Evolutionary conservation across 2,329 filamentous ascomycete genomes (phyloP).

Genomic region (Meredithiella fracta): DNA sequence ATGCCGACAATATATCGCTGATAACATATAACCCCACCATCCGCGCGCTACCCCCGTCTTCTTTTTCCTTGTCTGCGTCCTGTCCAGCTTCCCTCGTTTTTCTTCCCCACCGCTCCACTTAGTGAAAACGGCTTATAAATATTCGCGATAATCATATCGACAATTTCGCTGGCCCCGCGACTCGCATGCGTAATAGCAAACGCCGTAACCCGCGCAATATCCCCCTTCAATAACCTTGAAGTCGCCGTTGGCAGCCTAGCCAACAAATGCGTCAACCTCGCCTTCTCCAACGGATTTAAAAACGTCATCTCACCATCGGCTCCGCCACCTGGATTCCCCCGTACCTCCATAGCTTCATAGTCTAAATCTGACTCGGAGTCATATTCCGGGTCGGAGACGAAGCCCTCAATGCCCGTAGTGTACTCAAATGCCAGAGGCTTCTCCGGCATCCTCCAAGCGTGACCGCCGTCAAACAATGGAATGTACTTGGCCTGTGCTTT

Average conservation of each 20-base stretch:
- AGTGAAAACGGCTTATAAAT: constrained; percentile 60
- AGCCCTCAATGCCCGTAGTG: constrained; percentile 56
- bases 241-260: constrained; percentile 63
- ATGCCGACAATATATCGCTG: constrained; percentile 63
- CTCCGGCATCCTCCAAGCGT: constrained; percentile 60
- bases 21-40: constrained; percentile 66
- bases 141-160: constrained; percentile 75
- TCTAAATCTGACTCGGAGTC: constrained; percentile 50
- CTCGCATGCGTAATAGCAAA: constrained; percentile 84
- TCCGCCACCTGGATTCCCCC: constrained; percentile 21
- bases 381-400: constrained; percentile 71
- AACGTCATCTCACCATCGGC: constrained; percentile 27
- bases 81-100: constrained; percentile 13
- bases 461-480: constrained; percentile 57
- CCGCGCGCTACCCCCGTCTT: constrained; percentile 55
- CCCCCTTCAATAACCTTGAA: constrained; percentile 60
- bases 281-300: constrained; percentile 67
- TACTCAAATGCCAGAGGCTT: constrained; percentile 67
- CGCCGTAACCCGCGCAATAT: constrained; percentile 69
- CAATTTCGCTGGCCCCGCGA: constrained; percentile 73
- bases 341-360: constrained; percentile 56
- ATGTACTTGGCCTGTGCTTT: constrained; percentile 28
- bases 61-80: constrained; percentile 25
- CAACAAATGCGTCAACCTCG: constrained; percentile 71
- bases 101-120: constrained; percentile 35